Evolutionary conservation across 148 eudicot species (phyloP).

Genomic region (Mesembryanthemum crystallinum): DNA sequence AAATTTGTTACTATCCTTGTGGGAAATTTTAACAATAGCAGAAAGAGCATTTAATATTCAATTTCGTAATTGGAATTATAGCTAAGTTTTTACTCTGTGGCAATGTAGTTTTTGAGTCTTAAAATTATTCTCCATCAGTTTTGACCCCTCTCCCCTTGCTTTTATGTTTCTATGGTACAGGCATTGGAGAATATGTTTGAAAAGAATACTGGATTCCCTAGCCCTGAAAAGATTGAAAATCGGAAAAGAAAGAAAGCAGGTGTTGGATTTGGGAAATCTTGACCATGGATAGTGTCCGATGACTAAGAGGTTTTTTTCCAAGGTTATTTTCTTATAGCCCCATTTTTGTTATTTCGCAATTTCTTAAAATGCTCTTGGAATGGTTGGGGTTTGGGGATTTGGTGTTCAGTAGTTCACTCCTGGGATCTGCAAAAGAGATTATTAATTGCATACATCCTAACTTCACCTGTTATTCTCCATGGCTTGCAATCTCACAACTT

Average conservation of each 20-base stretch:
- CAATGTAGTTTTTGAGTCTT: background rate
- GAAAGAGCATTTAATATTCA: too few species aligned
- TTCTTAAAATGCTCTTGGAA: background rate
- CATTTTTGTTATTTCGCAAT: background rate
- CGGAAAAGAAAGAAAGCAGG: slow-evolving; percentile 50
- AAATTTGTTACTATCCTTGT: background rate
- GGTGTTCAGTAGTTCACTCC: too few species aligned
- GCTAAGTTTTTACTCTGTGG: too few species aligned
- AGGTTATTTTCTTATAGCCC: background rate
- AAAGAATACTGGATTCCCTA: slow-evolving; percentile 57
- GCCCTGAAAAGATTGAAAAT: slow-evolving; percentile 70
- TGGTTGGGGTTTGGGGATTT: too few species aligned
- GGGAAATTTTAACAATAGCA: background rate
- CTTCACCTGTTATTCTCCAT: too few species aligned
- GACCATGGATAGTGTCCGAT: background rate
- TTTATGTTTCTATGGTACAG: slow-evolving; percentile 30
- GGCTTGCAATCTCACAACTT: too few species aligned
- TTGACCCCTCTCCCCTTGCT: background rate
- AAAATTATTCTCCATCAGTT: background rate
- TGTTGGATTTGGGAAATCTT: slow-evolving; percentile 59
- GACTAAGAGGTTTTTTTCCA: background rate
- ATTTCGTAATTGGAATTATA: too few species aligned
- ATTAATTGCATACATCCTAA: too few species aligned
- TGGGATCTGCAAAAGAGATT: too few species aligned
- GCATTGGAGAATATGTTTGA: slow-evolving; percentile 72